A percentile compares a stretch with the other conserved stretches of the same genome.
These are phyloP conservation scores for Cutaneotrichosporon dermatis DNA, from an alignment of 1,284 basidiomycete species.

Conservation along the genomic window DNA sequence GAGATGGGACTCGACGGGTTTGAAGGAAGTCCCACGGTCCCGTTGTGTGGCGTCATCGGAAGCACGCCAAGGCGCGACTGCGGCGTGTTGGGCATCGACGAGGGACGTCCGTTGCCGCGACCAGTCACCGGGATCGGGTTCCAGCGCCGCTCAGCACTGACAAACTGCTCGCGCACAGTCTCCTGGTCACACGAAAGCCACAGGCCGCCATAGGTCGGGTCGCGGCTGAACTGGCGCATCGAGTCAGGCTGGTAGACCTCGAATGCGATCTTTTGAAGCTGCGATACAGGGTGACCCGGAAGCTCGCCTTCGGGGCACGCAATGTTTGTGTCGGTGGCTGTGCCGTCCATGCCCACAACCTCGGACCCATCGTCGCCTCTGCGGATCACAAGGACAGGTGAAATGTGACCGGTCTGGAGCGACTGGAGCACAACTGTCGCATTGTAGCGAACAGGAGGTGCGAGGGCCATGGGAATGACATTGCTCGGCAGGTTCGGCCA, in stretches of 20 bases:
- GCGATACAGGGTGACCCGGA: slow-evolving; percentile 88
- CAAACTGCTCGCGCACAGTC: slow-evolving; percentile 28
- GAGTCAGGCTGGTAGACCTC: slow-evolving; percentile 67
- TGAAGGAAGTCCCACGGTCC: slow-evolving; percentile 30
- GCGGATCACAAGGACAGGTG: slow-evolving; percentile 86
- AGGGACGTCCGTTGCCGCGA: slow-evolving; percentile 10
- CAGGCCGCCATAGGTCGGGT: slow-evolving; percentile 30
- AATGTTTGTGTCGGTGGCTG: slow-evolving; percentile 20
- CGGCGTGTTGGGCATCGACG: slow-evolving; percentile 40
- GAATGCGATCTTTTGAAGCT: slow-evolving; percentile 87
- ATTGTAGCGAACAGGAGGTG: slow-evolving; percentile 81
- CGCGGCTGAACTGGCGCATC: slow-evolving; percentile 16
- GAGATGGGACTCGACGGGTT: slow-evolving; percentile 40
- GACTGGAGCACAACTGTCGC: slow-evolving; percentile 93
- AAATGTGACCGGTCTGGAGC: slow-evolving; percentile 85
- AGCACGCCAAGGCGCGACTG: slow-evolving; percentile 36
- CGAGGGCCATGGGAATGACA: slow-evolving; percentile 58
- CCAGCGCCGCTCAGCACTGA: slow-evolving; percentile 35
- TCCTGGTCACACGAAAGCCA: slow-evolving; percentile 46
- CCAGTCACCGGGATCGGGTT: slow-evolving; percentile 17
- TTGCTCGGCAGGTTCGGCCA: slow-evolving; percentile 74
- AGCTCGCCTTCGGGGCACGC: slow-evolving; percentile 73
- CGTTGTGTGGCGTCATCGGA: slow-evolving; percentile 48
- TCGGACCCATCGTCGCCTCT: slow-evolving; percentile 87
- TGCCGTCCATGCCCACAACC: slow-evolving; percentile 70